Base-by-base conservation (phyloP, 768 basidiomycete species). In the Lepiota brunneoincarnata region DNA sequence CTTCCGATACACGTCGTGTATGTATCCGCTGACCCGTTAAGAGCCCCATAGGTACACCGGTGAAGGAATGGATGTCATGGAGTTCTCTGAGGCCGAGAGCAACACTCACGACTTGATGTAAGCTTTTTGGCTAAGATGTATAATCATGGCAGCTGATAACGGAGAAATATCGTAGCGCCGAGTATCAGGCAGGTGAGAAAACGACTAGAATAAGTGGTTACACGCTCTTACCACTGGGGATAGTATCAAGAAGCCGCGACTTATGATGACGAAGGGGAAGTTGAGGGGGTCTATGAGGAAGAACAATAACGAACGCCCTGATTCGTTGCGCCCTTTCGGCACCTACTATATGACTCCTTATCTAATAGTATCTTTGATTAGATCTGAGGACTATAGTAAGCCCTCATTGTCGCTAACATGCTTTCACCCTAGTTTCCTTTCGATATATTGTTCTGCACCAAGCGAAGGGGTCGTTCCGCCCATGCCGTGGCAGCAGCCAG, bases 1-100 rank as follows among this genome's bases (percentile, higher is more conserved):
- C 38, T 24, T 37, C n/a, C 39, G 10, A 40, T 17, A 26, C 24
- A 34, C 35, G 1, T 26, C 9, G 44, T 46, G 35, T 42, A n/a
- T n/a, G 36, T 46, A 20, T 21, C 3, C n/a, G 36, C 3, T 35
- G 15, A 42, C 2, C 49, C 35, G 21, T 20, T 49, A n/a, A n/a
- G 10, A 14, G 3, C 9, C 4, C 55, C n/a, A 5, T 51, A 78
- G 75, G 78, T 94, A 93, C 67, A 89, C 84, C 7, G 88, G 83
- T 11, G 93, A 95, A 67, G 93, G 93, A 39, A 94, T 95, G 93
- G 93, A 94, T 65, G 65, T 79, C 15, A 80, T 86, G 86, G 81
- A 93, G 69, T 92, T 93, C 69, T 80, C 87, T 0, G 91, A 93
- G 67, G 91, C 92, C 0, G 91, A 93, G 72, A 92, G 87, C 64